These are phyloP conservation scores for Fabrea salina DNA, from an alignment of 169 alveolate species.

Conservation along the genomic window DNA sequence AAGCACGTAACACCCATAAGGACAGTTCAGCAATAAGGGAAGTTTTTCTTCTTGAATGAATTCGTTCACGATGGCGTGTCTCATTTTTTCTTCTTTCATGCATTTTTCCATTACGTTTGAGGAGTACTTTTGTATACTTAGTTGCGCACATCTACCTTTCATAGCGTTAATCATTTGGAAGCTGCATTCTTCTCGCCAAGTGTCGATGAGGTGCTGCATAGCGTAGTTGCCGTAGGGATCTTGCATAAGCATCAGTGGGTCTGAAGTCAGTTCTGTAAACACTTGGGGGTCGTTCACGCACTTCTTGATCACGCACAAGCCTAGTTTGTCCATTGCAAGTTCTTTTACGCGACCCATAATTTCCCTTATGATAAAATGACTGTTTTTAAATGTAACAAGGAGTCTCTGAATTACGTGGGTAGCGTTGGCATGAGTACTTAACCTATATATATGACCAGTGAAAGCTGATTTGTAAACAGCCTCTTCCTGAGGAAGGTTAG, in stretches of 20 bases:
- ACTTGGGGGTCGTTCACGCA: conserved; percentile 32
- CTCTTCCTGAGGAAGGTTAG: conserved; percentile 53
- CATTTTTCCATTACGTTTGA: conserved; percentile 77
- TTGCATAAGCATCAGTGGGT: conserved; percentile 66
- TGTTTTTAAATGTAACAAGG: not conserved
- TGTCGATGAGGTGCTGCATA: conserved; percentile 61
- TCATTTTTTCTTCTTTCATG: conserved; percentile 29
- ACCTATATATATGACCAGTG: conserved; percentile 39
- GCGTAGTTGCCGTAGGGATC: conserved; percentile 82
- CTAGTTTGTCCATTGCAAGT: conserved; percentile 38
- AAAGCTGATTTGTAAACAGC: conserved; percentile 36
- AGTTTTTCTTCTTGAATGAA: conserved; percentile 1
- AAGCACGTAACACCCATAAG: conserved; percentile 26
- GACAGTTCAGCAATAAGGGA: not conserved
- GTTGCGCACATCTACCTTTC: conserved; percentile 44
- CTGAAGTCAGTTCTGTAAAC: conserved; percentile 24
- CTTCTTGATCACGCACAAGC: conserved; percentile 73
- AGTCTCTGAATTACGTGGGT: conserved; percentile 61
- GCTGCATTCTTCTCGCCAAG: conserved; percentile 42
- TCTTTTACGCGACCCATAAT: conserved; percentile 16
- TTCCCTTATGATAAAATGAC: not conserved
- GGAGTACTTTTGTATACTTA: conserved; percentile 69
- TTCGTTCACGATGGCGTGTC: not conserved
- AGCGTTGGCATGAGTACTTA: conserved; percentile 54
- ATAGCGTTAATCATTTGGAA: conserved; percentile 40